phyloP scores from a whole-genome alignment of 1,139 yeast species.

The Suhomyces maxii region DNA sequence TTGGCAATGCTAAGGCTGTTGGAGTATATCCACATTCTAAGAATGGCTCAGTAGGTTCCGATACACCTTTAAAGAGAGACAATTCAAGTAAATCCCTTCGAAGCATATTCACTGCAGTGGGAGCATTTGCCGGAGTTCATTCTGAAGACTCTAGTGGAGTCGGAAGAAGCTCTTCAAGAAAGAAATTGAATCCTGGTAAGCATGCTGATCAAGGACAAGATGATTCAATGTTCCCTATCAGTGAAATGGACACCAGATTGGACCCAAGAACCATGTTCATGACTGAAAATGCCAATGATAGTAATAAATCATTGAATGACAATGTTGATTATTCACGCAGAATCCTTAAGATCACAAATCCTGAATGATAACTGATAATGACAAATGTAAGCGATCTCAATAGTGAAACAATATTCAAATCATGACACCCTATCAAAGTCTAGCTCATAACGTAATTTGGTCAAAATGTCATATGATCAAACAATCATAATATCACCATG shows the following conservation, averaged over 20 bases:
- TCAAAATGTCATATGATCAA: not conserved
- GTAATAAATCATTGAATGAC: conserved; percentile 67
- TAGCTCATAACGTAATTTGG: not conserved
- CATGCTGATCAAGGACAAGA: conserved; percentile 12
- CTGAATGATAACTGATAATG: conserved; percentile 23
- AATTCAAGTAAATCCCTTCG: conserved; percentile 39
- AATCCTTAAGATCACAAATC: conserved; percentile 70
- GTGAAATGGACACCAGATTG: conserved; percentile 66
- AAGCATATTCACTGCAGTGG: conserved; percentile 28
- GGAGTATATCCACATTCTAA: conserved; percentile 14
- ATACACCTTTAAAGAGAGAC: conserved; percentile 29
- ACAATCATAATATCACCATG: not conserved
- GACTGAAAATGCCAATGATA: conserved; percentile 46
- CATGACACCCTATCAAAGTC: no score
- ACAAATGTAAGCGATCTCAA: no score
- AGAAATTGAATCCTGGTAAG: conserved; percentile 24
- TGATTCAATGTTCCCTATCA: conserved; percentile 36
- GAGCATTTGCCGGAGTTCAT: conserved; percentile 15
- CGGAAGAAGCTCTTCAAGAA: conserved; percentile 35
- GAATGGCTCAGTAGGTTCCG: conserved; percentile 15
- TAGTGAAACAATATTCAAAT: no score
- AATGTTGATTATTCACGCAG: conserved; percentile 72
- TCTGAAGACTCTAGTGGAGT: conserved; percentile 15
- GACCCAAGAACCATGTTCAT: conserved; percentile 67
- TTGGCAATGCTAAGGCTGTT: conserved; percentile 22